A percentile compares a stretch with the other conserved stretches of the same genome.
These are phyloP conservation scores for Triticum monococcum DNA, from an alignment of 176 grass and related monocot genomes.

Conservation along the genomic window DNA sequence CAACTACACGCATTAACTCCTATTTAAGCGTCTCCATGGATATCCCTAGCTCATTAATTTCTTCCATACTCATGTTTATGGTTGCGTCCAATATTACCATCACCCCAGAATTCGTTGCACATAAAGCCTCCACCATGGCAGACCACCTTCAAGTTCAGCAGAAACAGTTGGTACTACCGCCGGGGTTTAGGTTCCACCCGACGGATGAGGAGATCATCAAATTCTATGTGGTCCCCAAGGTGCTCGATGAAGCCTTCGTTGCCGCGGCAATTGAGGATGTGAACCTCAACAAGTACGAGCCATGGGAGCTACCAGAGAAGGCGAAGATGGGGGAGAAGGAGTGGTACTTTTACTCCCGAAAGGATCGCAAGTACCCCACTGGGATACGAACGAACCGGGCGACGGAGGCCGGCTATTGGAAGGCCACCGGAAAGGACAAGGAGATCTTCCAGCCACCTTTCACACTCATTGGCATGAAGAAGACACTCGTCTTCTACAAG, in stretches of 20 bases:
- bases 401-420: constrained; percentile 49
- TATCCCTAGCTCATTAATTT: background rate
- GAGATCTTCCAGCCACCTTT: constrained; percentile 10
- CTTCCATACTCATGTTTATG: background rate
- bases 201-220: constrained; percentile 63
- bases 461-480: constrained; percentile 51
- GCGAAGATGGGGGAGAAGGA: constrained; percentile 59
- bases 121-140: constrained; percentile 24
- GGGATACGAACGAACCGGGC: constrained; percentile 51
- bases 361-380: constrained; percentile 54
- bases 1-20: background rate
- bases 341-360: constrained; percentile 58
- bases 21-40: background rate
- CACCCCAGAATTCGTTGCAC: background rate
- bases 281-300: constrained; percentile 64
- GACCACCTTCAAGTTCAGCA: background rate
- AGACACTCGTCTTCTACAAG: constrained; percentile 61
- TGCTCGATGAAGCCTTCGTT: constrained; percentile 23
- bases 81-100: background rate
- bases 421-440: constrained; percentile 61
- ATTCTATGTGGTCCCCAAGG: constrained; percentile 57
- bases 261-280: constrained; percentile 44
- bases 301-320: constrained; percentile 64
- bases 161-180: constrained; percentile 27
- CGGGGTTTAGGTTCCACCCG: constrained; percentile 68